These are phyloP conservation scores for Austropuccinia psidii DNA, from an alignment of 1,284 basidiomycete genomes.

Conservation along the genomic window DNA sequence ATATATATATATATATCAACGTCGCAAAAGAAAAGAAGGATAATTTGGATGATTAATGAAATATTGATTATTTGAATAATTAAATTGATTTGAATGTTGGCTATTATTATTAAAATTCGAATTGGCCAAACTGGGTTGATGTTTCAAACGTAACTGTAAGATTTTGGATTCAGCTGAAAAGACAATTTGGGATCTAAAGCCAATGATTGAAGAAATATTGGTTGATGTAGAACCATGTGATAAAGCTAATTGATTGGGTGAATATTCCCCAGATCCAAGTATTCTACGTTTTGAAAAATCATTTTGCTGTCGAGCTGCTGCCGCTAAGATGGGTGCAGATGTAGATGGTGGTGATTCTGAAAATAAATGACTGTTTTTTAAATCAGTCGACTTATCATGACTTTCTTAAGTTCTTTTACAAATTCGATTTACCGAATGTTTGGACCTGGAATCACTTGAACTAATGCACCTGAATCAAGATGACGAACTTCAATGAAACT, in stretches of 20 bases:
- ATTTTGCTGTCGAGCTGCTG: background rate
- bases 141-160: constrained; percentile 1
- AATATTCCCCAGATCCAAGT: background rate
- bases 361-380: constrained; percentile 62
- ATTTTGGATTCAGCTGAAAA: constrained; percentile 37
- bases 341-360: constrained; percentile 81
- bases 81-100: too few species aligned
- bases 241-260: background rate
- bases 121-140: too few species aligned
- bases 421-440: constrained; percentile 40
- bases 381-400: background rate
- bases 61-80: too few species aligned
- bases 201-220: constrained; percentile 22
- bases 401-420: constrained; percentile 34
- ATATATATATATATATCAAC: too few species aligned
- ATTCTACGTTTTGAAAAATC: background rate
- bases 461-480: constrained; percentile 81
- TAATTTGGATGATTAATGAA: too few species aligned
- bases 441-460: constrained; percentile 77
- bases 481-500: constrained; percentile 95
- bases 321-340: constrained; percentile 35
- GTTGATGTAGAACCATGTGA: background rate
- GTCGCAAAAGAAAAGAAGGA: too few species aligned
- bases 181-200: constrained; percentile 38
- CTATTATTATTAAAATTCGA: too few species aligned